These are phyloP conservation scores for Ogataea nakhonphanomensis DNA, from an alignment of 805 yeast species.

Conservation along the genomic window DNA sequence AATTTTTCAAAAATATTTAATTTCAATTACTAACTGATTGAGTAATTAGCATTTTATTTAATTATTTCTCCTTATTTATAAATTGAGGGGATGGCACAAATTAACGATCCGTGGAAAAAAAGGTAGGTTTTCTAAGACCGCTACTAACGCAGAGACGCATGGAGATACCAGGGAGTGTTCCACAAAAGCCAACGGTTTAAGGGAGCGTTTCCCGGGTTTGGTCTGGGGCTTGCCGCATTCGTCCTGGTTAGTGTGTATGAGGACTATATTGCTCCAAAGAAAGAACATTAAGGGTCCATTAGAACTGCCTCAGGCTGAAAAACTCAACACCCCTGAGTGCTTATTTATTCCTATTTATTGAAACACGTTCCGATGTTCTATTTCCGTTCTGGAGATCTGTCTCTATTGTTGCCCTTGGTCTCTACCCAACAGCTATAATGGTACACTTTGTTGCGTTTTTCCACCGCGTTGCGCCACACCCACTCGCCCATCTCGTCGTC, in stretches of 20 bases:
- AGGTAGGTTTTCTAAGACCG: constrained; percentile 25
- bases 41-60: background rate
- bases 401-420: constrained; percentile 35
- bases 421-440: constrained; percentile 73
- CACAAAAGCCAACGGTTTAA: constrained; percentile 64
- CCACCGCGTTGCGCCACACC: constrained; percentile 72
- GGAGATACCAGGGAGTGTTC: constrained; percentile 87
- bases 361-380: background rate
- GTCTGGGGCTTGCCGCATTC: constrained; percentile 75
- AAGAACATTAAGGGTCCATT: constrained; percentile 7
- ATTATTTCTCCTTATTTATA: background rate
- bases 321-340: background rate
- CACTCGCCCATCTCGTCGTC: constrained; percentile 76
- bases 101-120: constrained; percentile 45
- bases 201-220: constrained; percentile 77
- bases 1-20: background rate
- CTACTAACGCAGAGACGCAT: constrained; percentile 61
- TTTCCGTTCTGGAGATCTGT: constrained; percentile 31
- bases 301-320: background rate
- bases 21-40: background rate
- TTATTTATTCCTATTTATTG: constrained; percentile 7
- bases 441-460: constrained; percentile 42
- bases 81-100: constrained; percentile 22
- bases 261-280: constrained; percentile 37
- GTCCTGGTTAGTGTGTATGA: constrained; percentile 61